Evolutionary conservation across 371 early-diverging fungal species (phyloP).

Genomic region (Mortierella sp.): DNA sequence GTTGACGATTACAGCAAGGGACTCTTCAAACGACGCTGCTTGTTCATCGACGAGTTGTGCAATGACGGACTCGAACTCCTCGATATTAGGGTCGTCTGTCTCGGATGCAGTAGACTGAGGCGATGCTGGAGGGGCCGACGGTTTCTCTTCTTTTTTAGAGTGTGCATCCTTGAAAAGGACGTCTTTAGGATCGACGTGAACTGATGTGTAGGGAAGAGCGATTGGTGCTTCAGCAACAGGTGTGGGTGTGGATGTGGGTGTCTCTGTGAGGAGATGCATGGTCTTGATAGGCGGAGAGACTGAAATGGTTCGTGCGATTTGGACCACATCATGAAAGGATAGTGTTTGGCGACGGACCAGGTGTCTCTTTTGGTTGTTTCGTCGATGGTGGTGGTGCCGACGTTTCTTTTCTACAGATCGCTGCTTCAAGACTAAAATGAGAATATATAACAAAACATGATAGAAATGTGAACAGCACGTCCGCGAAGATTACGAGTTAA

Average conservation of each 20-base stretch:
- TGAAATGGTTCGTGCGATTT: background rate
- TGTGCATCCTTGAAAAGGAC: background rate
- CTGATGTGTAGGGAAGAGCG: background rate
- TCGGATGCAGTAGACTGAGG: background rate
- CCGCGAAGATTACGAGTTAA: background rate
- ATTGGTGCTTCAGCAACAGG: background rate
- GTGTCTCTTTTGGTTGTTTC: background rate
- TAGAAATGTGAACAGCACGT: background rate
- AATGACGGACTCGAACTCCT: constrained; percentile 1
- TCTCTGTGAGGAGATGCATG: background rate
- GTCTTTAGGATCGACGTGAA: background rate
- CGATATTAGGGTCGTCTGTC: background rate
- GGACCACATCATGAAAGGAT: background rate
- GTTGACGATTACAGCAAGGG: background rate
- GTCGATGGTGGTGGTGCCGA: constrained; percentile 1
- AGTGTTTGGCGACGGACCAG: background rate
- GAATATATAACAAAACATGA: background rate
- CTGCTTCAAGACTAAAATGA: background rate
- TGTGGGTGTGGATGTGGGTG: background rate
- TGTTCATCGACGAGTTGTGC: constrained; percentile 7
- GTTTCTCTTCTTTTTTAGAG: background rate
- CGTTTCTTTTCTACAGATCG: background rate
- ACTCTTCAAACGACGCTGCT: background rate
- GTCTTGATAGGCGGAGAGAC: background rate
- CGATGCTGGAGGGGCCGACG: background rate